A percentile compares a stretch with the other conserved stretches of the same genome.
Conservation (phyloP, 257 asterid genomes). For the Scutellaria minor region DNA sequence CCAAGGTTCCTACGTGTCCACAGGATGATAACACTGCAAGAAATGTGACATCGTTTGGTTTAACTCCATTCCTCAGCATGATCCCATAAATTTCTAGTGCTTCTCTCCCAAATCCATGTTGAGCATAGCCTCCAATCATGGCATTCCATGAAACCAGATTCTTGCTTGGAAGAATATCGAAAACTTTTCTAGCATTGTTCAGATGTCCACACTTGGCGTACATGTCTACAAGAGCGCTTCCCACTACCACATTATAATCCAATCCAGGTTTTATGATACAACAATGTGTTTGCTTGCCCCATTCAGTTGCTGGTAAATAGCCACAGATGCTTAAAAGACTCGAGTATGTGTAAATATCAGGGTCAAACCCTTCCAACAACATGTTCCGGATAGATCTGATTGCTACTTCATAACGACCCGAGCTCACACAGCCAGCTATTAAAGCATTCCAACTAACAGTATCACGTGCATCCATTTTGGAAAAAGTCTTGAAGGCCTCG, state of each 20-base stretch:
- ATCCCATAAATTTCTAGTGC: conserved; percentile 63
- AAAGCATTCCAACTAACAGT: conserved; percentile 74
- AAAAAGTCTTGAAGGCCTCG: conserved; percentile 53
- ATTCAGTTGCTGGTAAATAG: conserved; percentile 68
- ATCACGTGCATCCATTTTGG: conserved; percentile 56
- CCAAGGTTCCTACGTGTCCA: conserved; percentile 68
- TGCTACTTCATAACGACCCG: conserved; percentile 49
- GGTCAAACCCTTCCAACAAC: conserved; percentile 54
- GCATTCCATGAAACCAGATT: conserved; percentile 80
- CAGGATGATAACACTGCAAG: conserved; percentile 71
- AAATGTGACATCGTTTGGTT: conserved; percentile 67
- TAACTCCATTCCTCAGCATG: conserved; percentile 53
- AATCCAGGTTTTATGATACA: conserved; percentile 60
- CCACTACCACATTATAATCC: conserved; percentile 68
- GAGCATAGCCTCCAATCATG: conserved; percentile 76
- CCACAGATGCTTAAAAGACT: conserved; percentile 74
- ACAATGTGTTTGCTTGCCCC: conserved; percentile 84
- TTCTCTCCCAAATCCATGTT: conserved; percentile 70
- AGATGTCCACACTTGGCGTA: conserved; percentile 79
- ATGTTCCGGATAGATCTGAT: conserved; percentile 43
- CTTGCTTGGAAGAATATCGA: conserved; percentile 55
- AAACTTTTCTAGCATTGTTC: conserved; percentile 58
- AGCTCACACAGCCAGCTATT: conserved; percentile 57
- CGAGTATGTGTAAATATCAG: conserved; percentile 69
- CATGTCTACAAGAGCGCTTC: conserved; percentile 77